Percentiles rank a stretch among this genome's conserved stretches.
Conservation (phyloP, 208 protist species). For the Acanthamoeba culbertsoni region DNA sequence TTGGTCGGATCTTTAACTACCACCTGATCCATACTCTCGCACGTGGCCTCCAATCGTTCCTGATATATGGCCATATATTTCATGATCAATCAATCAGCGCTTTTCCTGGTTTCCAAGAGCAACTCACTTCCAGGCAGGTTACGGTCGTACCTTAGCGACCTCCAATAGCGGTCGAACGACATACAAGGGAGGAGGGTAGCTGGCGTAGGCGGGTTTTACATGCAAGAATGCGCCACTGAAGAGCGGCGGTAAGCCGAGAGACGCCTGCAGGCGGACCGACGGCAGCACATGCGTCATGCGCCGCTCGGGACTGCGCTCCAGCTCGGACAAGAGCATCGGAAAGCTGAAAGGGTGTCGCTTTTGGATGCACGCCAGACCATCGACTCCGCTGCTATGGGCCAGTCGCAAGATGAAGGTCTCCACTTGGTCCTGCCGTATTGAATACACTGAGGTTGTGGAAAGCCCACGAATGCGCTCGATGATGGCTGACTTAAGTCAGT, state of each 20-base stretch:
- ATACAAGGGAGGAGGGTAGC: not conserved
- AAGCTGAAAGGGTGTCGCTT: not conserved
- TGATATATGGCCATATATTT: no score
- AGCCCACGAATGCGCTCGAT: not conserved
- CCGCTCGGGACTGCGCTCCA: no score
- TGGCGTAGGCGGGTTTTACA: not conserved
- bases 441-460: not conserved
- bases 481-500: no score
- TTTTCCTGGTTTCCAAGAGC: no score
- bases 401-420: slow-evolving; percentile 31
- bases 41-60: not conserved
- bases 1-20: not conserved
- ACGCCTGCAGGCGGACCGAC: no score
- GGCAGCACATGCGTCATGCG: no score
- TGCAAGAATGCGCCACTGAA: no score
- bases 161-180: not conserved
- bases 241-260: not conserved
- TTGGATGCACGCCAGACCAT: slow-evolving; percentile 18
- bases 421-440: not conserved
- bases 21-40: not conserved
- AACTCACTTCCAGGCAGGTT: no score
- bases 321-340: not conserved
- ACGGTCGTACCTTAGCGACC: not conserved
- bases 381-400: not conserved
- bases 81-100: no score